Percentiles rank a stretch among this genome's conserved stretches.
These are phyloP conservation scores for Pseudocercospora vitis DNA, from an alignment of 2,329 filamentous ascomycete genomes.

Conservation along the genomic window DNA sequence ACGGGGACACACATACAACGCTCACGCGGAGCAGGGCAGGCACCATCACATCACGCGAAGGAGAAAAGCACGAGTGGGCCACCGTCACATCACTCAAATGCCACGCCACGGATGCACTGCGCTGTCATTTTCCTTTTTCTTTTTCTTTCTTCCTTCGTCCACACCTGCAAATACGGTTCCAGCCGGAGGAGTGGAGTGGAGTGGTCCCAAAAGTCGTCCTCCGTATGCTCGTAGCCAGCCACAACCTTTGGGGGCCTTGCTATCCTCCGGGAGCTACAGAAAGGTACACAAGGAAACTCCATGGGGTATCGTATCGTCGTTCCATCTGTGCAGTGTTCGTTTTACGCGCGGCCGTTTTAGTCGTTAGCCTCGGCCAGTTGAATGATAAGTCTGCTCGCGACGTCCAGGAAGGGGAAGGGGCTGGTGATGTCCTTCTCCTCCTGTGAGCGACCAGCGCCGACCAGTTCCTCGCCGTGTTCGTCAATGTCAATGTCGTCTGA, in stretches of 20 bases:
- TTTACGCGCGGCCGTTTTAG: constrained; percentile 36
- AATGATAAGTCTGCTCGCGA: constrained; percentile 88
- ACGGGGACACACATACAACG: background rate
- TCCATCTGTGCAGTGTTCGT: background rate
- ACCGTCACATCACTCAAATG: background rate
- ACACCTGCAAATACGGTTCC: background rate
- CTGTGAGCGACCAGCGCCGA: constrained; percentile 51
- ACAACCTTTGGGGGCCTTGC: no score
- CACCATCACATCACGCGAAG: background rate
- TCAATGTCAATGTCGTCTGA: constrained; percentile 34
- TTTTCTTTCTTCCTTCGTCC: background rate
- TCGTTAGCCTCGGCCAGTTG: constrained; percentile 79
- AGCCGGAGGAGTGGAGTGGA: background rate
- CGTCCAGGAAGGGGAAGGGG: constrained; percentile 92
- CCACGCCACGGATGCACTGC: background rate
- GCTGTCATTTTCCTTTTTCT: background rate
- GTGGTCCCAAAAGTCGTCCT: no score
- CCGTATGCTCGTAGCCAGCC: no score
- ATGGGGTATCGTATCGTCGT: constrained; percentile 7
- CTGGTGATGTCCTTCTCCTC: constrained; percentile 95
- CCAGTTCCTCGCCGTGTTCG: constrained; percentile 43
- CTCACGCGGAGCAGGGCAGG: background rate
- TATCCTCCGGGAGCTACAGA: no score
- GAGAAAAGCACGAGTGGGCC: no score
- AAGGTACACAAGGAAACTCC: background rate